Conservation (phyloP, 2,329 filamentous ascomycete genomes). For the Stylonectria norvegica region DNA sequence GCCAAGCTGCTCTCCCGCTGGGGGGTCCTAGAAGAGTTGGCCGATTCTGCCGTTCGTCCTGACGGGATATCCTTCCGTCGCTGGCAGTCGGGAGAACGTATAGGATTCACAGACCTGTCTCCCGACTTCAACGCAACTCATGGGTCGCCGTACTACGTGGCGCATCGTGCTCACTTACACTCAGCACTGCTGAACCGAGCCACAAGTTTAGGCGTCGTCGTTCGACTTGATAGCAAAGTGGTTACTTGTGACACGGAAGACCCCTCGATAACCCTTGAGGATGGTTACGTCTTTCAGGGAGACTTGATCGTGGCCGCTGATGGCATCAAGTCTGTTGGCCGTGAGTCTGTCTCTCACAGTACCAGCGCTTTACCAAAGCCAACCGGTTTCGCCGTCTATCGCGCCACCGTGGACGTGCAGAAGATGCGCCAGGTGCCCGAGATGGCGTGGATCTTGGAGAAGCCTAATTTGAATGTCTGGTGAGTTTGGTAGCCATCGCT, state of each 20-base stretch:
- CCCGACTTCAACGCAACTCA: constrained; percentile 26
- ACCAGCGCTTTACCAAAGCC: constrained; percentile 4
- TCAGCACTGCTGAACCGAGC: constrained; percentile 27
- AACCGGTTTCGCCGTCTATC: constrained; percentile 41
- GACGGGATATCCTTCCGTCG: constrained; percentile 27
- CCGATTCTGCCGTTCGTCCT: constrained; percentile 18
- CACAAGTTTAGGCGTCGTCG: constrained; percentile 24
- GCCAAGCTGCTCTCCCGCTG: constrained; percentile 29
- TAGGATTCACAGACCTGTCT: constrained; percentile 30
- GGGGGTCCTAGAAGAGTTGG: constrained; percentile 23
- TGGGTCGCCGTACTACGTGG: constrained; percentile 32
- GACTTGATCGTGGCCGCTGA: constrained; percentile 38
- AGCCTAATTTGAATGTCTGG: constrained; percentile 39
- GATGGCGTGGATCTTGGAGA: constrained; percentile 37
- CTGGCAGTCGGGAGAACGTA: constrained; percentile 27
- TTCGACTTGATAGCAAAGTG: constrained; percentile 26
- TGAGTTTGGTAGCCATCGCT: constrained; percentile 11
- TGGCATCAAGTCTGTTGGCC: constrained; percentile 22
- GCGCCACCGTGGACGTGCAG: constrained; percentile 37
- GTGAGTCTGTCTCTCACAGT: neutral
- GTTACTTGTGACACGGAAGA: constrained; percentile 18
- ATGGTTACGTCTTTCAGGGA: constrained; percentile 21
- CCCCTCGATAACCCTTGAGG: constrained; percentile 19
- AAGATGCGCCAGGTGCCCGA: constrained; percentile 36
- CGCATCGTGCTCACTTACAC: constrained; percentile 37